phyloP scores from a whole-genome alignment of 2,329 filamentous ascomycete genomes.

The Aspergillus sclerotialis region DNA sequence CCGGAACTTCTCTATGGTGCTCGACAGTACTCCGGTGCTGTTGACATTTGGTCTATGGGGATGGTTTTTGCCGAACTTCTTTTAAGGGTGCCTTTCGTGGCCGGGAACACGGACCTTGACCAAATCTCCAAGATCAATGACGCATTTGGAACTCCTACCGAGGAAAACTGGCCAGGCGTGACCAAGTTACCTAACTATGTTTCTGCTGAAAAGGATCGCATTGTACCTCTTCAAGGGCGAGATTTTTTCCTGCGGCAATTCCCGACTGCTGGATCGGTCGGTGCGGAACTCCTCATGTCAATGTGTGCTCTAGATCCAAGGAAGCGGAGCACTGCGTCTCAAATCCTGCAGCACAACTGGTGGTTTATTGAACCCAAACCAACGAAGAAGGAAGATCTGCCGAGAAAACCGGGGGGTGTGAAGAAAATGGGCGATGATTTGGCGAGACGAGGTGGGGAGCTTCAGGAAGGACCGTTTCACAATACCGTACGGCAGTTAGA shows the following conservation, averaged over 20 bases:
- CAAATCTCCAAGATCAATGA: slow-evolving; percentile 80
- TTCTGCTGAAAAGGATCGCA: slow-evolving; percentile 53
- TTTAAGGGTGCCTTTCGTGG: slow-evolving; percentile 72
- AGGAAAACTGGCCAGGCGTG: slow-evolving; percentile 94
- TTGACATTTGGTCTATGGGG: slow-evolving; percentile 91
- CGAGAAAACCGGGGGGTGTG: slow-evolving; percentile 64
- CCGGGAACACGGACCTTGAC: slow-evolving; percentile 76
- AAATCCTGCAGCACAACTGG: slow-evolving; percentile 76
- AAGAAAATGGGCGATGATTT: slow-evolving; percentile 77
- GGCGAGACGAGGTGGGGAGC: slow-evolving; percentile 64
- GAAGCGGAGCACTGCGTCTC: slow-evolving; percentile 68
- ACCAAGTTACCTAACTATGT: slow-evolving; percentile 72
- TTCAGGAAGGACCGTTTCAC: slow-evolving; percentile 58
- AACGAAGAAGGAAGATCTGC: slow-evolving; percentile 73
- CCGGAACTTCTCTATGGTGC: slow-evolving; percentile 91
- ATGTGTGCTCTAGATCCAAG: slow-evolving; percentile 83
- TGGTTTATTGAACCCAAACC: slow-evolving; percentile 80
- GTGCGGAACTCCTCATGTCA: slow-evolving; percentile 79
- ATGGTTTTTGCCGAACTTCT: slow-evolving; percentile 90
- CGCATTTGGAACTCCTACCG: slow-evolving; percentile 80
- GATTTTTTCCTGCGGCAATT: slow-evolving; percentile 73
- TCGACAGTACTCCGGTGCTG: slow-evolving; percentile 78
- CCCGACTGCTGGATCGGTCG: slow-evolving; percentile 69
- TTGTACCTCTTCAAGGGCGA: slow-evolving; percentile 53
- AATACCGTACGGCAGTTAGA: slow-evolving; percentile 80